Base-by-base conservation (phyloP, 805 yeast genomes). In the Candida peoriensis region DNA sequence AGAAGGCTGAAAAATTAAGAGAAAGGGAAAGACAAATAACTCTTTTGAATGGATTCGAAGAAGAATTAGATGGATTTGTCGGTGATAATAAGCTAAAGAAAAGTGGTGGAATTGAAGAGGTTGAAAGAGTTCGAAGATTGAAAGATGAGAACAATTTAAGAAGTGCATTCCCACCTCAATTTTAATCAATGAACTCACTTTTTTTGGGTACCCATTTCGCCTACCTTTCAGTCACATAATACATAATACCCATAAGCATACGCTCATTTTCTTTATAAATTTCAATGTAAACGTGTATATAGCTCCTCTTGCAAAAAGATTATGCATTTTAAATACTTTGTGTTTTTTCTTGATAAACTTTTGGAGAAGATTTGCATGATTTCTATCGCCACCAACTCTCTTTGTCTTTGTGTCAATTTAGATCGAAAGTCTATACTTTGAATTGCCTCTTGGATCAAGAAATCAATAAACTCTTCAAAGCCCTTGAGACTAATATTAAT, bases 91-190 rank as follows among this genome's bases (percentile, higher is more conserved):
- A 72, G 52, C 66, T 90, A 38, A 85, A 84, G 52, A 81, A 76
- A 43, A 74, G 88, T 14, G 97, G 97, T 6, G 97, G 97, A 1
- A 72, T 88, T 15, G 94, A 84, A 42, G 97, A 87, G 48, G 64
- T 85, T 15, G 97, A 90, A 47, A 66, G 85, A 40, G 46, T 68
- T 32, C 67, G 96, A 39, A 68, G 66, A 46, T 61, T 70, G 41
- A 79, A 84, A 44, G 94, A 87, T 58, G 76, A 71, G 36, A 80
- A 80, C 46, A 83, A 83, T 48, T 61, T 87, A 41, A 77, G 78
- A 47, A 72, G 66, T 15, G 64, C 60, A 18, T 68, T 69, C 44
- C 64, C 61, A 8, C 54, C 56, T 5, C 34, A 35, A 12, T 54
- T 46, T 33, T 55, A 35, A 31, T n/a, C 24, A n/a, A n/a, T n/a